Evolutionary conservation across 805 yeast genomes (phyloP), one percentile per base, ranked within the genome.

Genomic region (Torulaspora delbrueckii): DNA sequence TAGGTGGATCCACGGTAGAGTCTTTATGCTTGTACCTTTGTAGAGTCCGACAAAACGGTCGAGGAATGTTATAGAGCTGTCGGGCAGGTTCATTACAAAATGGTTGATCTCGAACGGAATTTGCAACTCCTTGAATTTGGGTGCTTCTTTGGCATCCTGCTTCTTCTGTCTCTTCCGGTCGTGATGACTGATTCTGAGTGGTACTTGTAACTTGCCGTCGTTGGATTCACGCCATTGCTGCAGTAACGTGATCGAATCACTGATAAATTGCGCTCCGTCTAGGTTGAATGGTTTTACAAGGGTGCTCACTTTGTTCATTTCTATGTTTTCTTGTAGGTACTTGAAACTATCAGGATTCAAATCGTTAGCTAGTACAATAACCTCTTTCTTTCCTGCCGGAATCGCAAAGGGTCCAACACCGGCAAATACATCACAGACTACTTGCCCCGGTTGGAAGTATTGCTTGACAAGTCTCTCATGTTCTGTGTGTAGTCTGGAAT

Each of bases 331-430:
- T 31, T 69, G 63, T 68, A 93, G 74, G 58, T 85, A 84, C 53
- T 79, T 78, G 66, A 70, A 86, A 47, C 95, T 82, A 48, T 84
- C 86, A 0, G 97, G 98, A 59, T 93, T 93, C 62, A 93, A 72
- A 64, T 93, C 99, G 62, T 90, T 93, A 8, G 97, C 96, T 55
- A 93, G 72, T 0, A 87, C 95, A 42, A 90, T 63, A 8, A 82
- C 84, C 12, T 77, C 76, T 50, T 84, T 86, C 64, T 84, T 88
- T 10, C 90, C 98, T 0, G 97, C 96, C 0, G 99, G 99, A 1
- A 93, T 79, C 1, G 95, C 91, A 70, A 95, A 93, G 4, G 99
- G 99, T 0, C 99, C 99, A 1, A 93, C 98, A 38, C 99, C 99
- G 0, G 96, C 98, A 79, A 95, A 86, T 0, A 89, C 97, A 69